phyloP scores from a whole-genome alignment of 768 basidiomycete genomes.

The Panellus pusillus region DNA sequence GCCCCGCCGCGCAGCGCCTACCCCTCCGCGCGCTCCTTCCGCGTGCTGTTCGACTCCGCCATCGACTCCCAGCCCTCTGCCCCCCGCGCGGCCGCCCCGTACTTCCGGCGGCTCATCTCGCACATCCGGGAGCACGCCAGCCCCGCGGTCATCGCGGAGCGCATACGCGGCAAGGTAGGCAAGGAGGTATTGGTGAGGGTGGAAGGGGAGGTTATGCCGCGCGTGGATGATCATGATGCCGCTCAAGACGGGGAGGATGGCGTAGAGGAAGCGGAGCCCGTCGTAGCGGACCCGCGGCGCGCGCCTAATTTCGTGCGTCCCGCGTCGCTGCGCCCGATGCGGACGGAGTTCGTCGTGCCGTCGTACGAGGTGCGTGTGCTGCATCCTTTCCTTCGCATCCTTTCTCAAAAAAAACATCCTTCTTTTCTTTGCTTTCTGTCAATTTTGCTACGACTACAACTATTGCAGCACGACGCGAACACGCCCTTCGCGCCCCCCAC shows the following conservation, averaged over 20 bases:
- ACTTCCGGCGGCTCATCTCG: constrained; percentile 41
- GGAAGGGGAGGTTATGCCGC: constrained; percentile 53
- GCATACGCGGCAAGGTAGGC: constrained; percentile 64
- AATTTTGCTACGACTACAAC: not conserved
- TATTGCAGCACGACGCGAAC: constrained; percentile 67
- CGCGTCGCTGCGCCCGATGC: constrained; percentile 27
- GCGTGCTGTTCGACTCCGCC: constrained; percentile 62
- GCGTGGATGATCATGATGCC: constrained; percentile 16
- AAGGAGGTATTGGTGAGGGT: constrained; percentile 56
- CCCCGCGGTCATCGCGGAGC: constrained; percentile 32
- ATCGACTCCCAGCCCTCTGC: constrained; percentile 35
- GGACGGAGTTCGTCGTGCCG: constrained; percentile 24
- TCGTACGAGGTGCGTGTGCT: constrained; percentile 18
- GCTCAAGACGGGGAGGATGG: constrained; percentile 20
- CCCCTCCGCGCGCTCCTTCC: constrained; percentile 49
- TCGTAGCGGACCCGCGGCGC: constrained; percentile 22
- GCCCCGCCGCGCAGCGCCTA: constrained; percentile 59
- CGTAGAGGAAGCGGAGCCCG: constrained; percentile 38
- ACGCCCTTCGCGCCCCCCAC: constrained; percentile 75
- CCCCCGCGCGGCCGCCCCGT: constrained; percentile 17
- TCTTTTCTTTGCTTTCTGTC: constrained; percentile 6
- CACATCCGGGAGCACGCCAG: constrained; percentile 36
- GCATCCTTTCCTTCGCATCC: not conserved
- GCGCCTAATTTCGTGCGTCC: constrained; percentile 24
- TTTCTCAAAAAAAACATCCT: not conserved